Evolutionary conservation across 495 filamentous ascomycete genomes (phyloP), one percentile per base, ranked within the genome.

Genomic region (Penicillium parvum): DNA sequence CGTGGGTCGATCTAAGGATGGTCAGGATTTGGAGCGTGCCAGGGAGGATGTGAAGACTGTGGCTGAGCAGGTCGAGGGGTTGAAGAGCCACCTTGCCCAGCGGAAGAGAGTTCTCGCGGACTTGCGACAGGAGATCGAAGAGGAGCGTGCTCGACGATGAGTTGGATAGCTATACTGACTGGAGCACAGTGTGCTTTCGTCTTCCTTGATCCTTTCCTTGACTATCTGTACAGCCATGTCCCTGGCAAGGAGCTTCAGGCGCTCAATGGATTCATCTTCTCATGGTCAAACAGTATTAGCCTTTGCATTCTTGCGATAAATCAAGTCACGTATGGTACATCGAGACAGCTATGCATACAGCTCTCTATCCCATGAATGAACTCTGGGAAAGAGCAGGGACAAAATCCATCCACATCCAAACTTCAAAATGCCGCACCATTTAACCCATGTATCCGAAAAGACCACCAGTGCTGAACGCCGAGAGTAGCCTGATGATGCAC

Each of bases 61-160:
- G 32, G 73, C 63, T 7, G 73, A 75, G 32, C 68, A 77, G 53
- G 73, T 78, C 22, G 74, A 76, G 16, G 71, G 72, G n/a, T 47
- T 78, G 44, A 74, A 74, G 57, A 61, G 32, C 26, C 74, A 78
- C 60, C 57, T 72, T 41, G 61, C 60, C 30, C 61, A 61, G 29
- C 67, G 74, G 21, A 68, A 69, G 36, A 64, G 57, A 9, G 53
- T 60, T 7, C 61, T 77, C 47, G 50, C 65, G 5, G 69, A 73
- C 44, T 32, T 77, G 37, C 63, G 65, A 38, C 50, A 60, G 37
- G 63, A 78, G 46, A 61, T 76, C 47, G 72, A 76, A 43, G 66
- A 73, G 5, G 71, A 69, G 49, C 68, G 65, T 45, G 44, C 54
- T 49, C 63, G 60, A 16, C 64, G 68, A 37, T 74, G 62, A 57